phyloP scores from a whole-genome alignment of 352 stramenopile genomes.

The Pythium grandisporangium region DNA sequence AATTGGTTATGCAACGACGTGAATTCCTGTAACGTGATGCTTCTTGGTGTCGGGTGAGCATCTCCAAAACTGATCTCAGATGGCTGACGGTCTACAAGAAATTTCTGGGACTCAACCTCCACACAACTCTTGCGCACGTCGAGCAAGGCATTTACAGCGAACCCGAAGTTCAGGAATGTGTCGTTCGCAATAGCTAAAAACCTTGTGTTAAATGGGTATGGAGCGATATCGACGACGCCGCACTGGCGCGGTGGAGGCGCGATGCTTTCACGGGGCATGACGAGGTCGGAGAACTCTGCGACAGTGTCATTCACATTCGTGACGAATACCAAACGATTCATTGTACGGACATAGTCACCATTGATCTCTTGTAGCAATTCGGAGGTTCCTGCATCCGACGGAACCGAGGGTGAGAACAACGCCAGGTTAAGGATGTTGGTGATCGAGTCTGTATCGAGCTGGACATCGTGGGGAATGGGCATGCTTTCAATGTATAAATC shows the following conservation, averaged over 20 bases:
- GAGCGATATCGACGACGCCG: conserved; percentile 35
- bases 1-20: conserved; percentile 55
- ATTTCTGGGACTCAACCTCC: conserved; percentile 41
- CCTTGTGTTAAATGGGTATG: conserved; percentile 65
- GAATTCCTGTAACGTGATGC: conserved; percentile 69
- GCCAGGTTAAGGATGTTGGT: conserved; percentile 65
- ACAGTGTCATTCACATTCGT: conserved; percentile 55
- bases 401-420: conserved; percentile 43
- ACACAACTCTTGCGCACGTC: conserved; percentile 66
- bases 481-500: conserved; percentile 70
- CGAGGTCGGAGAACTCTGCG: conserved; percentile 44
- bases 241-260: conserved; percentile 23
- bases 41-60: conserved; percentile 30
- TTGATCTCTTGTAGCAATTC: conserved; percentile 85
- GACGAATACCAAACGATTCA: conserved; percentile 91
- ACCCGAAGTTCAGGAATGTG: conserved; percentile 60
- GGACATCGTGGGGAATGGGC: conserved; percentile 51
- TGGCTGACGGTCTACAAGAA: conserved; percentile 62
- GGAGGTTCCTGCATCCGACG: conserved; percentile 43
- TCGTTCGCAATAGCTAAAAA: conserved; percentile 50
- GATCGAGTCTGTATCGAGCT: conserved; percentile 61
- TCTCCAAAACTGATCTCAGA: conserved; percentile 60
- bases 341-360: conserved; percentile 86
- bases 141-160: conserved; percentile 60
- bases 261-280: conserved; percentile 18